A percentile compares a stretch with the other conserved stretches of the same genome.
Evolutionary conservation across 1,284 basidiomycete genomes (phyloP).

Genomic region (Somion occarium): DNA sequence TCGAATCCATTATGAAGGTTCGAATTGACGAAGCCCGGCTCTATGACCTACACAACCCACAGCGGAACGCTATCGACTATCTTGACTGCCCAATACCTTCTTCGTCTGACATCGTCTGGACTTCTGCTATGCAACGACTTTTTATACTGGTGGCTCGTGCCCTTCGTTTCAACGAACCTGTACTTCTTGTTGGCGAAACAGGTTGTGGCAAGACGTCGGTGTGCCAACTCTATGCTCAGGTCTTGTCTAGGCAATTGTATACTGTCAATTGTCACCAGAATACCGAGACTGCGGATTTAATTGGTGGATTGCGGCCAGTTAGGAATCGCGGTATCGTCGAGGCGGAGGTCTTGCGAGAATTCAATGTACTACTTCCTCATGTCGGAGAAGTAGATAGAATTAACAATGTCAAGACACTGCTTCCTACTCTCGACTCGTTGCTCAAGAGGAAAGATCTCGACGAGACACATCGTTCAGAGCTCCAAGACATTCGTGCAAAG

Average conservation of each 20-base stretch:
- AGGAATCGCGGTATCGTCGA: slow-evolving; percentile 65
- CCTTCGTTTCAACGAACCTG: slow-evolving; percentile 88
- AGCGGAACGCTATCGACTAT: slow-evolving; percentile 39
- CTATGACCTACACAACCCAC: slow-evolving; percentile 58
- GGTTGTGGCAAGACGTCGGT: slow-evolving; percentile 98
- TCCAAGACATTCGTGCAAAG: slow-evolving; percentile 39
- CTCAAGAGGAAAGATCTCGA: slow-evolving; percentile 33
- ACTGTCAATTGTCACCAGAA: slow-evolving; percentile 97
- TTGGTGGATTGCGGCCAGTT: slow-evolving; percentile 92
- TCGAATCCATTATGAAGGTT: slow-evolving; percentile 90
- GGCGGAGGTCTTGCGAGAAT: slow-evolving; percentile 42
- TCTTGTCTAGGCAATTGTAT: slow-evolving; percentile 59
- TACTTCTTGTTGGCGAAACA: slow-evolving; percentile 97
- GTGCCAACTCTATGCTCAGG: slow-evolving; percentile 84
- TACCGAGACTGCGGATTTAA: slow-evolving; percentile 97
- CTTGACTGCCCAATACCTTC: slow-evolving; percentile 56
- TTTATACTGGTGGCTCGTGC: slow-evolving; percentile 84
- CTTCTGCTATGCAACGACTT: slow-evolving; percentile 87
- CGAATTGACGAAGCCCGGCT: slow-evolving; percentile 68
- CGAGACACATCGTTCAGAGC: slow-evolving; percentile 22
- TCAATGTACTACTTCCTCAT: slow-evolving; percentile 34
- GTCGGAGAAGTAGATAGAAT: slow-evolving; percentile 32
- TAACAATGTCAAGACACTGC: slow-evolving; percentile 32
- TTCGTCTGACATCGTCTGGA: slow-evolving; percentile 75
- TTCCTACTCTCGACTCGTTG: slow-evolving; percentile 30